Base-by-base conservation (phyloP, 2,329 filamentous ascomycete species). In the Venturia effusa region DNA sequence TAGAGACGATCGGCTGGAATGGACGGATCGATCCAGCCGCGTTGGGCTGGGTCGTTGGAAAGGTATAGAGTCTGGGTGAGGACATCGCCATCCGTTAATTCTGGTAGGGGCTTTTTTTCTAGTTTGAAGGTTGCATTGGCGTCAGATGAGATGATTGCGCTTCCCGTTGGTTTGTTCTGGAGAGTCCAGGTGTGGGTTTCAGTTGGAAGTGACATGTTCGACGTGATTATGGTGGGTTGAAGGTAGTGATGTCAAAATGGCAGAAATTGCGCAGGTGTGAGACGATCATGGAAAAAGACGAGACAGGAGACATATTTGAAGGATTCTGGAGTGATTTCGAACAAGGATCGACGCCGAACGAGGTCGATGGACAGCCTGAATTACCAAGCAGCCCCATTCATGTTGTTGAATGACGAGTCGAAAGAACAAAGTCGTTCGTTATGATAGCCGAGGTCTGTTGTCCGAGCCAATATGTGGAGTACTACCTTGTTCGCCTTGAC, bases 41-140 rank as follows among this genome's bases (percentile, higher is more conserved):
- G 76, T 68, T 82, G 80, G 3, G 79, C 81, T 0, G 81, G 81
- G 70, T 83, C 81, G 66, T 82, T 83, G 66, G 79, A 81, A 61
- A 82, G 69, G 69, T 75, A 81, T 22, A 77, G 68, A 1, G 72
- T 70, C 70, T 81, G 79, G 63, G 81, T 66, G 24, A 83, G 75
- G 65, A 80, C 71, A 70, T 82, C 73, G 64, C 75, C 70, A 11
- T 74, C 65, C 34, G 72, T 68, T 11, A 75, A 72, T 39, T 70
- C 43, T 2, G 77, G 72, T 10, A 79, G 69, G 1, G 71, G 66
- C 5, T 66, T 69, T 8, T 71, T 73, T 61, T 71, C 66, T 60
- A 79, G 73, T 41, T 70, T 74, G 71, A 78, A 79, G 55, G 75
- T 78, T 6, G 74, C 64, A 55, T 76, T 69, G 17, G 70, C 67